Conservation (phyloP, 176 grass and related monocot species). For the Coix lacrymajobi region DNA sequence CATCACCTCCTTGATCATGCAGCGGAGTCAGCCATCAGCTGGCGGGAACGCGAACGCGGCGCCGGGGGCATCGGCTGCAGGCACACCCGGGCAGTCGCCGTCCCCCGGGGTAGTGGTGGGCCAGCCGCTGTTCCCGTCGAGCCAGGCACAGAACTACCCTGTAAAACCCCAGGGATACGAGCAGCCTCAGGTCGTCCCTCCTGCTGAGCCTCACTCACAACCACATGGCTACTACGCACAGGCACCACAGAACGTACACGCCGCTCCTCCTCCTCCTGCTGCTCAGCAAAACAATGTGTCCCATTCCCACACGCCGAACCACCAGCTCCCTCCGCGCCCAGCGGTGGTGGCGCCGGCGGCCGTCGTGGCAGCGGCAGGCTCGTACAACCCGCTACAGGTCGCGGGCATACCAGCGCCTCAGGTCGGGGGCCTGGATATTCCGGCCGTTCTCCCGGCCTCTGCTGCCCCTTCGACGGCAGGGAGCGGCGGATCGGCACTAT, state of each 20-base stretch:
- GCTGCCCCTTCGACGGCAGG: too few relatives aligned
- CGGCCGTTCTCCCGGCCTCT: neutral
- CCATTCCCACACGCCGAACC: neutral
- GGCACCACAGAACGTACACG: too few relatives aligned
- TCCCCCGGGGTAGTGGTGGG: neutral
- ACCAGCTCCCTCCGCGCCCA: neutral
- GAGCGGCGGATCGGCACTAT: neutral
- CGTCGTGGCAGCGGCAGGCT: neutral
- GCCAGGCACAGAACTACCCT: neutral
- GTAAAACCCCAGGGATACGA: neutral
- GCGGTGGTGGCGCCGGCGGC: too few relatives aligned
- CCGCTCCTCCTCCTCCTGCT: too few relatives aligned
- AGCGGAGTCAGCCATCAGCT: neutral
- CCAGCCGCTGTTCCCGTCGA: too few relatives aligned
- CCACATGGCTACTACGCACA: neutral
- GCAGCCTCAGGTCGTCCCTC: neutral
- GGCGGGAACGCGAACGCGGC: too few relatives aligned
- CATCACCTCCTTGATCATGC: constrained; percentile 22
- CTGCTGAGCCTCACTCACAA: neutral
- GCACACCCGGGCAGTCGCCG: neutral
- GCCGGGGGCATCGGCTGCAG: neutral
- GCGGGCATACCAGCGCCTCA: neutral
- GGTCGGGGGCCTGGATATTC: neutral
- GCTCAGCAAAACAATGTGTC: neutral
- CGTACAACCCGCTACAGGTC: too few relatives aligned